These are phyloP conservation scores for Podospora comata DNA, from an alignment of 495 filamentous ascomycete genomes.

Conservation along the genomic window DNA sequence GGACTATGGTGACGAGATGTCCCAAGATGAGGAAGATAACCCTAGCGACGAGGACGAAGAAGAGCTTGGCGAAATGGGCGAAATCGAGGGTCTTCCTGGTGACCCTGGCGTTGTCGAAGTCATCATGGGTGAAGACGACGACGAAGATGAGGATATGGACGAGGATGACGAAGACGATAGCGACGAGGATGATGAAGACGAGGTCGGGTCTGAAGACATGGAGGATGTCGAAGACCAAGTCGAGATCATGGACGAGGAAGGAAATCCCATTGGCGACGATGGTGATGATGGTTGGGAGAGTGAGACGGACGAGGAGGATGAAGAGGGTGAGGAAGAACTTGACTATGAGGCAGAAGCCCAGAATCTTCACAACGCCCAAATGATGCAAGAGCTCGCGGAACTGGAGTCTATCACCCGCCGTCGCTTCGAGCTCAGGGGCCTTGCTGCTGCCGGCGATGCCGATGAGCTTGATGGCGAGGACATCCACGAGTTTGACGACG, in stretches of 20 bases:
- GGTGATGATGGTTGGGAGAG: conserved; percentile 52
- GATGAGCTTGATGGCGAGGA: conserved; percentile 51
- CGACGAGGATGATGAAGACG: conserved; percentile 51
- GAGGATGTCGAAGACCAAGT: conserved; percentile 52
- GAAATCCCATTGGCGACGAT: conserved; percentile 51
- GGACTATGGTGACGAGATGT: conserved; percentile 81
- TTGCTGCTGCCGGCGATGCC: background rate
- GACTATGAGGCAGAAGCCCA: conserved; percentile 49
- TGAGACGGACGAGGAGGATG: conserved; percentile 55
- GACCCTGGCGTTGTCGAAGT: conserved; percentile 75
- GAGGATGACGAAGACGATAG: conserved; percentile 61
- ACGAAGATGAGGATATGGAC: conserved; percentile 68
- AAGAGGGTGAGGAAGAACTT: conserved; percentile 52
- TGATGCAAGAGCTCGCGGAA: background rate
- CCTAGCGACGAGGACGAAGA: conserved; percentile 90
- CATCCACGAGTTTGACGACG: conserved; percentile 44
- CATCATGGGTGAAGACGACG: conserved; percentile 74
- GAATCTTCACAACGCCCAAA: conserved; percentile 38
- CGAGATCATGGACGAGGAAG: conserved; percentile 57
- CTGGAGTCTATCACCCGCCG: conserved; percentile 40
- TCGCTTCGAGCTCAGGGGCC: conserved; percentile 50
- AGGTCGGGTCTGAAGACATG: conserved; percentile 47
- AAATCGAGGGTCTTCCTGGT: conserved; percentile 79
- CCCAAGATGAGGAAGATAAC: conserved; percentile 77
- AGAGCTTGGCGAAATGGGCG: conserved; percentile 71